Evolutionary conservation across 2,329 filamentous ascomycete genomes (phyloP).

Genomic region (Diaporthe vaccinii): DNA sequence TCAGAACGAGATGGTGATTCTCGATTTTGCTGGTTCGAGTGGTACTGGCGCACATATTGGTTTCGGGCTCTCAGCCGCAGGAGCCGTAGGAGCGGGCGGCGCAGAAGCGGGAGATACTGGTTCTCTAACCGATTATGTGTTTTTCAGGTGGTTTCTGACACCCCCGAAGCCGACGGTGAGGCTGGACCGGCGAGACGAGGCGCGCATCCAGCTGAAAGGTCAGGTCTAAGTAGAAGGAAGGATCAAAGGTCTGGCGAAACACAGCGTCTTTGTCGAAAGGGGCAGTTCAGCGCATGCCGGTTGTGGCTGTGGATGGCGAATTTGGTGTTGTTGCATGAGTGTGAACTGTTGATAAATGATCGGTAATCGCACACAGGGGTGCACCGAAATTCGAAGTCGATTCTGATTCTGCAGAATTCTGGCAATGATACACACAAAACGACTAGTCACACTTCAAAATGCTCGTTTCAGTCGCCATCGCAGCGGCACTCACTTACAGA

Average conservation of each 20-base stretch:
- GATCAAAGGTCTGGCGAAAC: neutral
- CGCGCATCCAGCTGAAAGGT: neutral
- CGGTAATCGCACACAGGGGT: no score
- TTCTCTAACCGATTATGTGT: neutral
- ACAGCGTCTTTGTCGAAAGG: no score
- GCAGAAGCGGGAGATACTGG: neutral
- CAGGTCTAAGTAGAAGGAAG: neutral
- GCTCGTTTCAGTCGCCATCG: neutral
- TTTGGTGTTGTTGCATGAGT: neutral
- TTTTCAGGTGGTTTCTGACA: neutral
- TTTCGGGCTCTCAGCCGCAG: neutral
- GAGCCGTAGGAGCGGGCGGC: neutral
- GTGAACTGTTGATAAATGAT: neutral
- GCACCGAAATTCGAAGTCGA: no score
- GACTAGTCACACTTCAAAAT: neutral
- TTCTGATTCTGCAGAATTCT: neutral
- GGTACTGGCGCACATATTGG: neutral
- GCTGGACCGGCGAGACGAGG: neutral
- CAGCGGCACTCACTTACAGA: neutral
- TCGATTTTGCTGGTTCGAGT: neutral
- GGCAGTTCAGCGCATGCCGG: neutral
- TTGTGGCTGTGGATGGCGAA: neutral
- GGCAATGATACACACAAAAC: neutral
- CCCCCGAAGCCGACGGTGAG: neutral
- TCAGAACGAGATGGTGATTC: no score